A percentile compares a stretch with the other conserved stretches of the same genome.
phyloP scores from a whole-genome alignment of 2,329 filamentous ascomycete genomes.

The Pyricularia grisea region DNA sequence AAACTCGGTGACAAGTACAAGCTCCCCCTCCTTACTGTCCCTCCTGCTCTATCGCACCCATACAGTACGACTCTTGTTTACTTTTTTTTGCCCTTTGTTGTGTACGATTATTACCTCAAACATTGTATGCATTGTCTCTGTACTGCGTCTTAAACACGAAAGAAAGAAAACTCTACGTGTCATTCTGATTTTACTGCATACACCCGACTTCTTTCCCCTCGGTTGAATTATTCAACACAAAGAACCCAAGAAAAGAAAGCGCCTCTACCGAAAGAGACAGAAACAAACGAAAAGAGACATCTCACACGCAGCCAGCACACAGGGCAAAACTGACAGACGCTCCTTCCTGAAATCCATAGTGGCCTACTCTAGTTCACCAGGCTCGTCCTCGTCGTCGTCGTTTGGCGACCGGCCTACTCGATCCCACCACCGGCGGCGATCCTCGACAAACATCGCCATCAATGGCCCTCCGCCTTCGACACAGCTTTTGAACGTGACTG shows the following conservation, averaged over 20 bases:
- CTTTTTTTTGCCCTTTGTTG: background rate
- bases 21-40: background rate
- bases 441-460: constrained; percentile 26
- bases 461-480: constrained; percentile 12
- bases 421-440: constrained; percentile 41
- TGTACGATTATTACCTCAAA: too few species aligned
- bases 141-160: background rate
- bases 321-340: background rate
- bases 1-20: background rate
- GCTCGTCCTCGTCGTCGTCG: constrained; percentile 41
- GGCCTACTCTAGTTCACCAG: constrained; percentile 19
- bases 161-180: background rate
- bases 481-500: constrained; percentile 14
- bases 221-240: background rate
- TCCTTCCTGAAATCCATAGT: background rate
- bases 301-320: background rate
- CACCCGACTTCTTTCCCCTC: background rate
- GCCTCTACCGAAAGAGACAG: background rate
- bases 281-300: background rate
- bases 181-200: background rate
- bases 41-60: background rate
- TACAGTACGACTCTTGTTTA: background rate
- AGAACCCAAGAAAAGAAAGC: background rate
- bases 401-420: constrained; percentile 37
- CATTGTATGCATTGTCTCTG: background rate